Evolutionary conservation across 2,329 filamentous ascomycete species (phyloP), one percentile per base, ranked within the genome.

Genomic region (Beauveria asiatica): DNA sequence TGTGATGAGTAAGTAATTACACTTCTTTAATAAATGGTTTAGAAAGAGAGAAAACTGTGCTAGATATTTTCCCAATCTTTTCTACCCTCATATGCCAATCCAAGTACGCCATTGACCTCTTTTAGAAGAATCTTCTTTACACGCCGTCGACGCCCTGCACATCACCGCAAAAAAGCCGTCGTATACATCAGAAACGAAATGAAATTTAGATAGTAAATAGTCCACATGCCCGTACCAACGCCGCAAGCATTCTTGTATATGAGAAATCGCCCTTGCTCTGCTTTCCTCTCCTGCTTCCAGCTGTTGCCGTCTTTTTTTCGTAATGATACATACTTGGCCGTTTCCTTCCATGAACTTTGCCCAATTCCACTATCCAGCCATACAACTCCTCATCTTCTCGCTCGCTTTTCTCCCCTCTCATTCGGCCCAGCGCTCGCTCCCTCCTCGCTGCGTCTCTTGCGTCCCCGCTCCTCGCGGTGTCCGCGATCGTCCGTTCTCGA

Each of bases 361-460:
- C 33, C 3, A 37, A 5, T 23, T 44, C 10, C 16, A 44, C n/a
- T 16, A 8, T 7, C 57, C 62, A 56, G 51, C 52, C 68, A 11
- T 27, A 37, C 37, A 42, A 3, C 45, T 13, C 33, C 9, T 75
- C 82, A 66, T 48, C 78, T 77, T 70, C 82, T 76, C 64, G 73
- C 76, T 69, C 82, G 75, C 75, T 84, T 84, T 62, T 84, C 81
- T 61, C 78, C 53, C 11, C 54, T 74, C 44, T 82, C 79, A 65
- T 69, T 76, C 17, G 68, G 64, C 63, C 72, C 62, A 21, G 65
- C 64, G 41, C 71, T 73, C n/a, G 69, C 66, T 21, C 76, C 76
- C 56, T 82, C 81, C 62, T 82, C 80, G 64, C 79, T 82, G 65
- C 74, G 73, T 42, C 76, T 74, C 67, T 79, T 79, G 63, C 73